These are phyloP conservation scores for Desmodesmus armatus DNA, from an alignment of 139 green algal genomes.

Conservation along the genomic window DNA sequence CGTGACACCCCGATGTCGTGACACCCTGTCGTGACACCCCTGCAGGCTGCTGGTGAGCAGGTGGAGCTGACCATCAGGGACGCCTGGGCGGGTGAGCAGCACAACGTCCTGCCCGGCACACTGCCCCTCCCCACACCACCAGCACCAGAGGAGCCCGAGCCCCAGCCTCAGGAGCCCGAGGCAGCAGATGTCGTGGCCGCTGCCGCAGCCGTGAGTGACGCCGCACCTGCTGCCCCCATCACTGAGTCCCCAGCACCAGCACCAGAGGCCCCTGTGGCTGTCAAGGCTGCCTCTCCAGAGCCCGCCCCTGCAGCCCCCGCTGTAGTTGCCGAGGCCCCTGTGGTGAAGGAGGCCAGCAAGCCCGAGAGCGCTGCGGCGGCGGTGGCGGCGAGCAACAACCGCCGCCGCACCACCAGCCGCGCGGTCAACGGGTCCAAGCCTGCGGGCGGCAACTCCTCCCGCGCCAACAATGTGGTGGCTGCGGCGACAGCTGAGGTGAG, in stretches of 20 bases:
- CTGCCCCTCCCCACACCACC: neutral
- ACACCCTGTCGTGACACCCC: neutral
- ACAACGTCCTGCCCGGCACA: conserved; percentile 1
- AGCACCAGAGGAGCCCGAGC: neutral
- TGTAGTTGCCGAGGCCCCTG: neutral
- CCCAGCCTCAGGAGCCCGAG: neutral
- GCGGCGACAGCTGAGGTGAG: no score
- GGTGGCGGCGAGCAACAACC: neutral
- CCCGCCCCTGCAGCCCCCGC: neutral
- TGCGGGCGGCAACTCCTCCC: no score
- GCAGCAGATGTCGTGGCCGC: neutral
- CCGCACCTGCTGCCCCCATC: neutral
- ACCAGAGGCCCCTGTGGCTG: neutral
- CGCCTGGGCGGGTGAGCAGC: conserved; percentile 3
- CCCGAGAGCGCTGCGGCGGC: neutral
- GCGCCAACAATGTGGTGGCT: no score
- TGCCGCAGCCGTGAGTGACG: neutral
- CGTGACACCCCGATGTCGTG: no score
- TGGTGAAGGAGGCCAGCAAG: neutral
- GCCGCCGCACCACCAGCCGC: neutral
- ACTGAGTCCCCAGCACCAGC: neutral
- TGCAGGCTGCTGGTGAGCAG: neutral
- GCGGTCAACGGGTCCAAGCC: no score
- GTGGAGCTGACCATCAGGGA: conserved; percentile 5
- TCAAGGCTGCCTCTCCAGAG: no score